Percentiles rank a stretch among this genome's conserved stretches.
Conservation (phyloP, 495 filamentous ascomycete genomes). For the Collariella sp. region DNA sequence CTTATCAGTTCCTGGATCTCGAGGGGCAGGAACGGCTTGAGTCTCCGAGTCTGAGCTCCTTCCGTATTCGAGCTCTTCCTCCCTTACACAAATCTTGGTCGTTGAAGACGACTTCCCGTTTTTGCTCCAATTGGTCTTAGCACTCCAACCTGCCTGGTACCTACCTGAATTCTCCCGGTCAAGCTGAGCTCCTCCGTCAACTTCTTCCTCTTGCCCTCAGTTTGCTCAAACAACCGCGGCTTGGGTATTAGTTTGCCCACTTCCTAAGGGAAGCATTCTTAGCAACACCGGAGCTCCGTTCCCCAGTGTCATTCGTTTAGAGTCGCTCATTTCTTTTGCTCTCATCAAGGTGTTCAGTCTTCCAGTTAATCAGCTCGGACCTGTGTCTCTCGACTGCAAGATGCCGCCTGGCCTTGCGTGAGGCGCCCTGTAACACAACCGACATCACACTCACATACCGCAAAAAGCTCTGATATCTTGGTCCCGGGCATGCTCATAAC, state of each 20-base stretch:
- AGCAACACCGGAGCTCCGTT: background rate
- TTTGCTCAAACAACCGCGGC: constrained; percentile 8
- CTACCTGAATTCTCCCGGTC: no score
- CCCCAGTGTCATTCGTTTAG: constrained; percentile 7
- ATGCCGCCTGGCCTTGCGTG: no score
- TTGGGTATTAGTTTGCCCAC: constrained; percentile 10
- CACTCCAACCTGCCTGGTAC: background rate
- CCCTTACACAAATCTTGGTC: background rate
- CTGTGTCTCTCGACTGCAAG: no score
- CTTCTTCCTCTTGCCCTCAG: background rate
- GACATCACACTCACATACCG: background rate
- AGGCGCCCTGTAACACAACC: no score
- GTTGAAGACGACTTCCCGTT: background rate
- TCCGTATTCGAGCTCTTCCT: no score
- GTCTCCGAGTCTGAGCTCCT: no score
- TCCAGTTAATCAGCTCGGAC: no score
- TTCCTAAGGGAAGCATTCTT: constrained; percentile 9
- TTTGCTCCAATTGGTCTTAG: background rate
- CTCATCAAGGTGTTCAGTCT: background rate
- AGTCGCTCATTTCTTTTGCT: background rate
- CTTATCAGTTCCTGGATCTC: no score
- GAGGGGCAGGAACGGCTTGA: no score
- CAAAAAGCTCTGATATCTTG: background rate
- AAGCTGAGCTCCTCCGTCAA: background rate
- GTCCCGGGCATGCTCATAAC: background rate